Evolutionary conservation across 2,329 filamentous ascomycete genomes (phyloP), one percentile per base, ranked within the genome.

Genomic region (Trichoderma cornu-damae): DNA sequence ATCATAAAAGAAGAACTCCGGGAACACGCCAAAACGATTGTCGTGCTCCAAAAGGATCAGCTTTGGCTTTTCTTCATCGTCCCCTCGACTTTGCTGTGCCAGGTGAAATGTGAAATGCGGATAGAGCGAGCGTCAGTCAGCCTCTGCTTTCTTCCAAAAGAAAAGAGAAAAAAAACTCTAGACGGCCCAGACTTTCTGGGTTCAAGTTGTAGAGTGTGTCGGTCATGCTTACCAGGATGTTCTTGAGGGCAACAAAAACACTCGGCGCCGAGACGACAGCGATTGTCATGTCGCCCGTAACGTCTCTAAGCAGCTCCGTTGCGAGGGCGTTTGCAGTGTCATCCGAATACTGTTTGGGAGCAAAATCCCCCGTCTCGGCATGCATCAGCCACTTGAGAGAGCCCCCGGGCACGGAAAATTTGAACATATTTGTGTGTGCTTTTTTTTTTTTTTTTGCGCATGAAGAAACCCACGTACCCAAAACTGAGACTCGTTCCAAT

Each of bases 401-500:
- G n/a, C n/a, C n/a, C n/a, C 28, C 5, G 9, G 28, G 6, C 9
- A 30, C 28, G 9, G 28, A 30, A 30, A 30, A 2, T 30, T 30
- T 3, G 3, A n/a, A n/a, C n/a, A n/a, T n/a, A n/a, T n/a, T n/a
- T n/a, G n/a, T n/a, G n/a, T n/a, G n/a, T n/a, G n/a, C n/a, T n/a
- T n/a, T n/a, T n/a, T n/a, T n/a, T n/a, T n/a, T n/a, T n/a, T n/a
- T n/a, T n/a, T n/a, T n/a, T n/a, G 28, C 5, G 28, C 28, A 30
- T 30, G n/a, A 24, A 22, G n/a, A 28, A 18, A 6, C 20, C 2
- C 16, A 68, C 77, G 37, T 76, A 89, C 85, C 89, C 89, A 94
- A 67, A 94, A 94, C 72, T 93, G 89, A 61, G 83, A 87, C 66
- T 87, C 82, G 67, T 92, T 89, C 89, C 89, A 94, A 70, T 93